phyloP scores from a whole-genome alignment of 257 asterid species.

The Cruciata laevipes region DNA sequence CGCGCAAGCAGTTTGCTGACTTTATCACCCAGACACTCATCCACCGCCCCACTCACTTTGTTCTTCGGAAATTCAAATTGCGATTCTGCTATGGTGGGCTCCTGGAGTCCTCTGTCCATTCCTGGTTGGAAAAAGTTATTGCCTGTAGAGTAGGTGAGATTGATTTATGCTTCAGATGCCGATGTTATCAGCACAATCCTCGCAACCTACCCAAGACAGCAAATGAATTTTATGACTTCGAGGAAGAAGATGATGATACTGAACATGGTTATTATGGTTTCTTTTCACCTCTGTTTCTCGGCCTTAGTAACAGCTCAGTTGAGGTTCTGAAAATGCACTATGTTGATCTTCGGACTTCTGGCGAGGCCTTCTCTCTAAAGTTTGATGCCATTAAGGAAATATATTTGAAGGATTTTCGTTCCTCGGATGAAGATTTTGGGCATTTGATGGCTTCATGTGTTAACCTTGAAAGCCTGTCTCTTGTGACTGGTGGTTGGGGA shows the following conservation, averaged over 20 bases:
- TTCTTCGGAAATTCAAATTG: neutral
- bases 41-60: neutral
- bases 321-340: neutral
- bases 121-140: neutral
- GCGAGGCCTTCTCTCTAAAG: neutral
- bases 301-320: neutral
- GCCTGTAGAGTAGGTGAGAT: neutral
- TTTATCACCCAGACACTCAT: neutral
- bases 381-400: neutral
- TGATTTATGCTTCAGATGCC: no score
- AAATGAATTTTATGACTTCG: no score
- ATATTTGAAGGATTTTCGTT: neutral
- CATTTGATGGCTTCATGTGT: neutral
- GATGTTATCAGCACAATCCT: no score
- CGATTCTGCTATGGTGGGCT: no score
- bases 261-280: neutral
- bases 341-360: neutral
- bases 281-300: neutral
- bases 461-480: neutral
- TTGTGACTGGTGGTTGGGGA: neutral
- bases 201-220: no score
- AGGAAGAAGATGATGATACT: neutral
- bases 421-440: neutral
- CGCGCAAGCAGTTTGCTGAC: neutral
- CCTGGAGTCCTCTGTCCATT: neutral